Base-by-base conservation (phyloP, 2,329 filamentous ascomycete species). In the Fusarium algeriense region DNA sequence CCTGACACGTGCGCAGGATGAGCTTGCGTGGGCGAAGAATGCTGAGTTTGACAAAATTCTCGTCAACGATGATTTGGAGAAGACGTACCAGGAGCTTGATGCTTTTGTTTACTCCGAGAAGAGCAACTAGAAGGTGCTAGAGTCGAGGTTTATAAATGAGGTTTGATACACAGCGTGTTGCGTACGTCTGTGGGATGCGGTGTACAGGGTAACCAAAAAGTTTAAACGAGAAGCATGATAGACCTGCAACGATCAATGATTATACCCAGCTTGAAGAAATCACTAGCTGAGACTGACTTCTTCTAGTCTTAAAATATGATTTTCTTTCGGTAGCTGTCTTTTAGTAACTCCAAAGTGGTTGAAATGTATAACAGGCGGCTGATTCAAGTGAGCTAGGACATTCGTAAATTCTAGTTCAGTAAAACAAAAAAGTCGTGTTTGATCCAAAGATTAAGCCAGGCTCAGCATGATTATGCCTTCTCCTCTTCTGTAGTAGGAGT, bases 21-120 rank as follows among this genome's bases (percentile, higher is more conserved):
- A 97, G 84, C 85, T 97, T 67, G 92, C 91, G 66, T 96, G 88
- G 78, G 85, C 91, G 44, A 87, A 90, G 81, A 88, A 86, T 6
- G 87, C 89, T 0, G 92, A 91, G 28, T 71, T 79, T 7, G 80
- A 82, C 71, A 76, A 77, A 59, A 78, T 80, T 44, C 79, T 83
- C 10, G 76, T 81, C 63, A 83, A 83, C 64, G 80, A 83, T 59
- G 78, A 87, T 74, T 79, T 87, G 23, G 84, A 86, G 53, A 81
- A 76, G 65, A 86, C 87, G 1, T 88, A 86, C 78, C 81, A 82
- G 77, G 81, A 88, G 75, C 78, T 89, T 26, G 88, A 87, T 67
- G 80, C 80, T 7, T 87, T 81, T 66, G 79, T 87, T 59, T 86
- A 84, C 74, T 50, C 56, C 10, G 67, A 69, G 56, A 73, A 73